phyloP scores from a whole-genome alignment of 192 early-diverging fungal genomes.

The Coemansia sp. region DNA sequence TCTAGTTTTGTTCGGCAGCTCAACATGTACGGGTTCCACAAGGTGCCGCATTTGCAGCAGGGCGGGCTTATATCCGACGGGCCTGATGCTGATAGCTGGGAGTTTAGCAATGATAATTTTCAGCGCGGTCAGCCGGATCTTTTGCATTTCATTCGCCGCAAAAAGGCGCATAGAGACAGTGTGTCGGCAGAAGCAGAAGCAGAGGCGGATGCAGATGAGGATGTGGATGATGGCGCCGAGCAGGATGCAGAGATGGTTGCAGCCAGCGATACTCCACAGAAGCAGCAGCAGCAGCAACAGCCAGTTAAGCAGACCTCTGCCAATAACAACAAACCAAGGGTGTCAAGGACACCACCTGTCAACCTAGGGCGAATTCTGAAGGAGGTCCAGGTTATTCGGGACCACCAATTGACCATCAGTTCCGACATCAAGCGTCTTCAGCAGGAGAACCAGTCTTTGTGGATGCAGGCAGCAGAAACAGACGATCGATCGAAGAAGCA shows the following conservation, averaged over 20 bases:
- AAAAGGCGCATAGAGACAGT: constrained; percentile 60
- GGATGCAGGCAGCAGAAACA: constrained; percentile 76
- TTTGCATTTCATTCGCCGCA: constrained; percentile 82
- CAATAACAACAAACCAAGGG: constrained; percentile 5
- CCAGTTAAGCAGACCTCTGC: background rate
- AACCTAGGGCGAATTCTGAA: constrained; percentile 52
- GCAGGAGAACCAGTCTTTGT: constrained; percentile 83
- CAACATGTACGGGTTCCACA: constrained; percentile 98
- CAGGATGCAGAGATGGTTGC: background rate
- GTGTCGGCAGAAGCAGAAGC: constrained; percentile 26
- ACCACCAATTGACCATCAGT: constrained; percentile 88
- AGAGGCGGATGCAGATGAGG: constrained; percentile 33
- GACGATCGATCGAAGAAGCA: constrained; percentile 81
- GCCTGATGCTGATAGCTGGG: constrained; percentile 78
- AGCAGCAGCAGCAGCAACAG: background rate
- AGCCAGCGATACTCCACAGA: background rate
- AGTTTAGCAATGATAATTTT: constrained; percentile 91
- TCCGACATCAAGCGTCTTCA: constrained; percentile 84
- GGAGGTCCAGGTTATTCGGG: constrained; percentile 85
- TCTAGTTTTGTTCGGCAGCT: constrained; percentile 88
- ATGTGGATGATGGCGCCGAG: constrained; percentile 54
- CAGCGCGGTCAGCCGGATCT: constrained; percentile 87
- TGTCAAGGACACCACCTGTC: constrained; percentile 26
- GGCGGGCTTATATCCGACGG: constrained; percentile 77
- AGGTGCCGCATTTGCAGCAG: constrained; percentile 90